Evolutionary conservation across 1,284 basidiomycete genomes (phyloP).

Genomic region (Fomitopsis schrenkii): DNA sequence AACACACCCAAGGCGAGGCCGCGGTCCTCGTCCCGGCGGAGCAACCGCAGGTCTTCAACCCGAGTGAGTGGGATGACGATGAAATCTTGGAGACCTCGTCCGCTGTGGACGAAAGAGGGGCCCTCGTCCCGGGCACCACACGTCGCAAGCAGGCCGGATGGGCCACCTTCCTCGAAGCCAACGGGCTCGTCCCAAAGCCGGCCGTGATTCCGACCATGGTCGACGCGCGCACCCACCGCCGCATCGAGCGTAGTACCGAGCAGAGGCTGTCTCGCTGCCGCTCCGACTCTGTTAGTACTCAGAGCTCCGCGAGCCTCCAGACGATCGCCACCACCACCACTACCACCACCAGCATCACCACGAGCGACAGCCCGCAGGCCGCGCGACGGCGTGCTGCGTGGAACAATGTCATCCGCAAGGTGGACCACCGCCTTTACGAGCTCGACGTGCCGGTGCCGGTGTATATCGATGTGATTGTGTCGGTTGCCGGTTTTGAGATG

Average conservation of each 20-base stretch:
- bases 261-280: background rate
- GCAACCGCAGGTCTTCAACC: background rate
- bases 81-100: background rate
- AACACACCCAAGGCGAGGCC: no score
- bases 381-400: background rate
- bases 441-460: no score
- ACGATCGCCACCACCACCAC: background rate
- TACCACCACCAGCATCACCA: background rate
- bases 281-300: background rate
- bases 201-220: no score
- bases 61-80: background rate
- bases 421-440: no score
- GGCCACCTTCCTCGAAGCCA: background rate
- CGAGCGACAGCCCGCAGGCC: background rate
- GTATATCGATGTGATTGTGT: no score
- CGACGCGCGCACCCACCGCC: no score
- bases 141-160: background rate
- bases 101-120: background rate
- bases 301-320: background rate
- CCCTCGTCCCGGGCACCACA: background rate
- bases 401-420: no score
- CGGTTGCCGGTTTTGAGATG: no score
- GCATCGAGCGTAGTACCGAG: no score
- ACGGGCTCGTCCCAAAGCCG: background rate
- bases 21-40: no score